Conservation (phyloP, 768 basidiomycete species). For the Crepidotus variabilis region DNA sequence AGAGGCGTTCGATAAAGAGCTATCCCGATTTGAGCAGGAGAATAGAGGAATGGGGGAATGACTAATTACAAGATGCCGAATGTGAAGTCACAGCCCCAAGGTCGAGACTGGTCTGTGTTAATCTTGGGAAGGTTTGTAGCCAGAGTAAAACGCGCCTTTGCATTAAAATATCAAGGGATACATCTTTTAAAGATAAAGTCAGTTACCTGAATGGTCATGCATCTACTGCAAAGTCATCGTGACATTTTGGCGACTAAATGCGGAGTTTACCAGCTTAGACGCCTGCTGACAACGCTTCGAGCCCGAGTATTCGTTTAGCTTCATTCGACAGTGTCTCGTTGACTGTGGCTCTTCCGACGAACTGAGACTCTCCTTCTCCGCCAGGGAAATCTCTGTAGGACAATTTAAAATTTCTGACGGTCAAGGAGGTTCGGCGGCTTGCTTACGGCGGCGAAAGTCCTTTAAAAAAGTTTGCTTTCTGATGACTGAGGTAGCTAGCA, state of each 20-base stretch:
- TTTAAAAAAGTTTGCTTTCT: constrained; percentile 39
- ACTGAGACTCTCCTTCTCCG: constrained; percentile 46
- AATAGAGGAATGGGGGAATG: too few species aligned
- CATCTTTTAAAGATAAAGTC: background rate
- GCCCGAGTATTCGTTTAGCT: constrained; percentile 38
- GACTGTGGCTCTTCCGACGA: constrained; percentile 31
- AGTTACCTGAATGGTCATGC: background rate
- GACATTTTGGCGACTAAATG: too few species aligned
- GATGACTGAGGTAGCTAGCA: constrained; percentile 45
- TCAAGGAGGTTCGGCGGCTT: background rate
- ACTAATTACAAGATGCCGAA: too few species aligned
- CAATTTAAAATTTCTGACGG: background rate
- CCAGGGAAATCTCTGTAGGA: constrained; percentile 48
- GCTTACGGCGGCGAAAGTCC: constrained; percentile 50
- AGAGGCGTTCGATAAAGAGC: too few species aligned
- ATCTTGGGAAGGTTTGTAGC: too few species aligned
- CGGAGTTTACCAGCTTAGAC: too few species aligned
- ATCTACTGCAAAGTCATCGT: too few species aligned
- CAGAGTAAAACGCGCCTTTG: too few species aligned
- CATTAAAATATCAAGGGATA: too few species aligned
- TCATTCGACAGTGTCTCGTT: constrained; percentile 29
- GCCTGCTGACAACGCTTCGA: constrained; percentile 29
- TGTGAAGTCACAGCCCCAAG: too few species aligned
- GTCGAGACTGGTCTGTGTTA: too few species aligned
- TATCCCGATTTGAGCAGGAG: too few species aligned